These are phyloP conservation scores for Calcarisporium arbuscula DNA, from an alignment of 2,329 filamentous ascomycete genomes.

Conservation along the genomic window DNA sequence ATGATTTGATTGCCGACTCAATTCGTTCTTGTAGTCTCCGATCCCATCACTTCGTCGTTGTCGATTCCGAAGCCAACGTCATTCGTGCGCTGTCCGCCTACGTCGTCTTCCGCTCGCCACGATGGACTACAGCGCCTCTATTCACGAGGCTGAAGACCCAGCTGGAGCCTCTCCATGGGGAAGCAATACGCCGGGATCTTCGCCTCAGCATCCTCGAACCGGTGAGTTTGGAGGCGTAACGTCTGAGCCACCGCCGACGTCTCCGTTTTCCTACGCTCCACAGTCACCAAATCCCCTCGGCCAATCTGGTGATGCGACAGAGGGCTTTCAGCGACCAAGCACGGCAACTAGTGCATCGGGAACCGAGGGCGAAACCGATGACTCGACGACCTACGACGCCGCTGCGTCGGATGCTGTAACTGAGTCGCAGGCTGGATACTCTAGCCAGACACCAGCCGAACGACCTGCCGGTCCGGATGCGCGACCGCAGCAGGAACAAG, in stretches of 20 bases:
- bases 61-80: constrained; percentile 9
- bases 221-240: constrained; percentile 36
- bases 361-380: constrained; percentile 33
- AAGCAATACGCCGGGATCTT: constrained; percentile 44
- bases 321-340: constrained; percentile 38
- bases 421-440: constrained; percentile 10
- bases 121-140: constrained; percentile 55
- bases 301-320: constrained; percentile 28
- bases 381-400: constrained; percentile 20
- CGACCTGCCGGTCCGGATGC: constrained; percentile 12
- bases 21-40: too few species aligned
- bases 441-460: constrained; percentile 11
- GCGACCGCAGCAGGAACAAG: constrained; percentile 34
- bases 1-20: too few species aligned
- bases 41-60: background rate
- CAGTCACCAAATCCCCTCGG: constrained; percentile 37
- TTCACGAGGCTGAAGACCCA: constrained; percentile 48
- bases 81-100: constrained; percentile 12
- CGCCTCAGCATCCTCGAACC: constrained; percentile 40
- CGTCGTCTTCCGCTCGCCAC: constrained; percentile 13
- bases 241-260: constrained; percentile 31
- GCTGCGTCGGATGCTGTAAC: constrained; percentile 8
- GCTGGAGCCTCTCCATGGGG: constrained; percentile 51
- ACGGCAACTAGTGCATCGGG: constrained; percentile 40
- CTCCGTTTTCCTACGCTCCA: constrained; percentile 38